Evolutionary conservation across 192 early-diverging fungal species (phyloP), one percentile per base, ranked within the genome.

Genomic region (Coemansia sp.): DNA sequence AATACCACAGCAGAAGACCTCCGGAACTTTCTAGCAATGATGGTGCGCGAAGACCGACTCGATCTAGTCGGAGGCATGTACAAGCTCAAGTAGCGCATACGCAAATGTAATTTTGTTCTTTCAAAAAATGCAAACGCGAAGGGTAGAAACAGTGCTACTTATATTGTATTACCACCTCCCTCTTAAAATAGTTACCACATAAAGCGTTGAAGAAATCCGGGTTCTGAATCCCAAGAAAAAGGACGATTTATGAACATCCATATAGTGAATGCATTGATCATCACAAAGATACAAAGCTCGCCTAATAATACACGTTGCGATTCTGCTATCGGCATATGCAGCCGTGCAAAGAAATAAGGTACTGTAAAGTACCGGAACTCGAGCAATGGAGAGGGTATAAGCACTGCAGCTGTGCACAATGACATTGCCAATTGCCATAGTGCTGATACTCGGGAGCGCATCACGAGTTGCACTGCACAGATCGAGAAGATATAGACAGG

Each of bases 331-430:
- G 67, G 19, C 63, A 90, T 79, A 60, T 92, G 85, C 25, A 95
- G 54, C 8, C 90, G 82, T 32, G 86, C 87, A 62, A 98, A 74
- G 30, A 87, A 69, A 63, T 85, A 94, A 0, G 95, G 95, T 12
- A 95, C 79, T 23, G 97, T 90, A 82, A 93, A 98, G 83, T 98
- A 98, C 48, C 96, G 78, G 68, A 97, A 94, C 75, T 98, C 96
- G 38, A 98, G 69, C 51, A 98, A 78, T 5, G 96, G 96, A 0
- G 94, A 94, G 0, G 96, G 96, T 2, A 98, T 81, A 8, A 97
- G 79, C 9, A 87, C 87, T 12, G 90, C 65, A 0, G 82, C 78
- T 0, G 84, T 79, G 22, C 87, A 85, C 1, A 66, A 64, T 0
- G 62, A 12, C 58, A 88, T 89, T 7, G 82, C 80, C 3, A 90